A percentile compares a stretch with the other conserved stretches of the same genome.
Evolutionary conservation across 371 early-diverging fungal species (phyloP).

Genomic region (Mucor saturninus): DNA sequence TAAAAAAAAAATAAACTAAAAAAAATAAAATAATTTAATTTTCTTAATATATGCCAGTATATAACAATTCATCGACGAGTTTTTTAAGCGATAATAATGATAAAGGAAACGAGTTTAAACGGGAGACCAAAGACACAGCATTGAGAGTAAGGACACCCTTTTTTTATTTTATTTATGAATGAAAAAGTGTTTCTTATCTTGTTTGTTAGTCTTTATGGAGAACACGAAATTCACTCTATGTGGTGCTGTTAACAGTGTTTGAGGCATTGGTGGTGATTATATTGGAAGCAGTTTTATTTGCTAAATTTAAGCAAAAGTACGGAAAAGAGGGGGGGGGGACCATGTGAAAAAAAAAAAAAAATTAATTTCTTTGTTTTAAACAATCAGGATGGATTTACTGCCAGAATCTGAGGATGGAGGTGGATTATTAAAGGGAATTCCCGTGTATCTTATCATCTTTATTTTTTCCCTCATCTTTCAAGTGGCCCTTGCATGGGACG

Average conservation of each 20-base stretch:
- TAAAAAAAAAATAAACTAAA: neutral
- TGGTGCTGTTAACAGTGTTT: conserved; percentile 50
- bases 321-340: no score
- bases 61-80: conserved; percentile 9
- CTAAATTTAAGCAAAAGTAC: conserved; percentile 46
- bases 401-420: neutral
- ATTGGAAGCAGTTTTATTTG: conserved; percentile 66
- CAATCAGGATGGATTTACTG: no score
- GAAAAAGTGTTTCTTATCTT: no score
- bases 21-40: no score
- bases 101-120: conserved; percentile 8
- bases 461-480: conserved; percentile 76
- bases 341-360: neutral
- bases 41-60: conserved; percentile 9
- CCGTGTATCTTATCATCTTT: conserved; percentile 80
- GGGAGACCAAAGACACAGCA: conserved; percentile 12
- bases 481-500: conserved; percentile 75
- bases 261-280: conserved; percentile 72
- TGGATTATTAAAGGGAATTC: conserved; percentile 46
- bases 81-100: conserved; percentile 18
- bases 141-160: conserved; percentile 13
- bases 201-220: conserved; percentile 16
- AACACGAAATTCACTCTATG: conserved; percentile 48
- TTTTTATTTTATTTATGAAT: neutral
- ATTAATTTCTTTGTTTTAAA: neutral